These are phyloP conservation scores for Pilatotrama ljubarskyi DNA, from an alignment of 768 basidiomycete species.

Conservation along the genomic window DNA sequence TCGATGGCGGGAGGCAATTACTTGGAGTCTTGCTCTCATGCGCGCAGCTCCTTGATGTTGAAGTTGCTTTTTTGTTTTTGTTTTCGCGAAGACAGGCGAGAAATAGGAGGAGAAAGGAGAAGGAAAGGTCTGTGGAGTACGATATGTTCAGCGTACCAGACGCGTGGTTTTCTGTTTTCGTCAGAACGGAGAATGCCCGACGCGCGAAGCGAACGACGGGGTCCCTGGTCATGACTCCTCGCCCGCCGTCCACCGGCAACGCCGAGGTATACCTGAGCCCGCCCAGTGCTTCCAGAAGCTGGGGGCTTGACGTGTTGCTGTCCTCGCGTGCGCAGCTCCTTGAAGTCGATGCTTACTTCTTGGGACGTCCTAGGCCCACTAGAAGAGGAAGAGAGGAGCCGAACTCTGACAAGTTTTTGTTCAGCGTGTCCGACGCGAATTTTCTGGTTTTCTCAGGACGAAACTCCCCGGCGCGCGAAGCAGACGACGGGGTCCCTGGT, in stretches of 20 bases:
- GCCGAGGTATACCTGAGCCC: not conserved
- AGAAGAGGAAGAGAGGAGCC: not conserved
- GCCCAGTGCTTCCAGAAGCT: not conserved
- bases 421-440: not conserved
- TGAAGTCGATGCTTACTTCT: not conserved
- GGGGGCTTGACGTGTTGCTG: not conserved
- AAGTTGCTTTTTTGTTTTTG: not conserved
- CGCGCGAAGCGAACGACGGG: slow-evolving; percentile 1
- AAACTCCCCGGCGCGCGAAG: not conserved
- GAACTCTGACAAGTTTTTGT: not conserved
- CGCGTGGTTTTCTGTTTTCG: not conserved
- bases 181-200: not conserved
- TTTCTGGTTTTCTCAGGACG: not conserved
- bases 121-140: too few relatives aligned
- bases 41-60: not conserved
- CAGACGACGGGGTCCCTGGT: not conserved
- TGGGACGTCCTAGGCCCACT: too few relatives aligned
- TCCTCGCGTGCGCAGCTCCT: slow-evolving; percentile 1
- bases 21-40: not conserved
- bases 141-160: not conserved
- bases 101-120: not conserved
- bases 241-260: not conserved
- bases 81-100: too few relatives aligned
- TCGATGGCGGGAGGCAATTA: too few relatives aligned
- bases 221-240: slow-evolving; percentile 5